phyloP scores from a whole-genome alignment of 2,329 filamentous ascomycete genomes.

The Rachicladosporium sp. region DNA sequence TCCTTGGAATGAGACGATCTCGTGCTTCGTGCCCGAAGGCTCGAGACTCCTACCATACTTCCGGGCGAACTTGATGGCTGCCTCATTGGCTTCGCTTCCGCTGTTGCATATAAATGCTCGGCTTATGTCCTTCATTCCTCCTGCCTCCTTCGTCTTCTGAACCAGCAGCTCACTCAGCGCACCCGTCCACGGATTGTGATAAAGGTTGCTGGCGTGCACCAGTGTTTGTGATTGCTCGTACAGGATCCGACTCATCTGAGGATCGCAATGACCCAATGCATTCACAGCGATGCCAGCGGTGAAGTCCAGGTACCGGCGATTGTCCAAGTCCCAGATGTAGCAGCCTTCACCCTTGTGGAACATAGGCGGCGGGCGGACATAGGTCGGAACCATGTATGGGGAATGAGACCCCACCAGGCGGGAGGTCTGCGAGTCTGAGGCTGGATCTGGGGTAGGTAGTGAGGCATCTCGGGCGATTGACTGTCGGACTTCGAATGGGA shows the following conservation, averaged over 20 bases:
- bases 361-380: constrained; percentile 77
- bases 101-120: constrained; percentile 93
- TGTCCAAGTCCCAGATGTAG: constrained; percentile 82
- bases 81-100: constrained; percentile 93
- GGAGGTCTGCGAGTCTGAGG: constrained; percentile 60
- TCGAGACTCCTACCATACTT: constrained; percentile 61
- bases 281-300: constrained; percentile 97
- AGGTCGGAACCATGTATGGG: constrained; percentile 91
- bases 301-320: constrained; percentile 82
- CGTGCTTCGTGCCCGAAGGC: constrained; percentile 46
- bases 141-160: constrained; percentile 64
- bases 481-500: no score
- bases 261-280: constrained; percentile 79
- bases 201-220: constrained; percentile 88
- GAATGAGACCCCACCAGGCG: constrained; percentile 62
- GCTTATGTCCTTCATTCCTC: constrained; percentile 67
- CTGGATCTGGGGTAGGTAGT: constrained; percentile 59
- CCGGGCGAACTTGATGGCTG: constrained; percentile 89
- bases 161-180: constrained; percentile 76
- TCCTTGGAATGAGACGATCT: constrained; percentile 80
- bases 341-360: constrained; percentile 81
- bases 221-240: constrained; percentile 57
- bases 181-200: constrained; percentile 94
- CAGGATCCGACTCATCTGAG: constrained; percentile 61
- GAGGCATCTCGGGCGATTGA: constrained; percentile 23